These are phyloP conservation scores for Heterobasidion parviporum DNA, from an alignment of 1,284 basidiomycete species.

Conservation along the genomic window DNA sequence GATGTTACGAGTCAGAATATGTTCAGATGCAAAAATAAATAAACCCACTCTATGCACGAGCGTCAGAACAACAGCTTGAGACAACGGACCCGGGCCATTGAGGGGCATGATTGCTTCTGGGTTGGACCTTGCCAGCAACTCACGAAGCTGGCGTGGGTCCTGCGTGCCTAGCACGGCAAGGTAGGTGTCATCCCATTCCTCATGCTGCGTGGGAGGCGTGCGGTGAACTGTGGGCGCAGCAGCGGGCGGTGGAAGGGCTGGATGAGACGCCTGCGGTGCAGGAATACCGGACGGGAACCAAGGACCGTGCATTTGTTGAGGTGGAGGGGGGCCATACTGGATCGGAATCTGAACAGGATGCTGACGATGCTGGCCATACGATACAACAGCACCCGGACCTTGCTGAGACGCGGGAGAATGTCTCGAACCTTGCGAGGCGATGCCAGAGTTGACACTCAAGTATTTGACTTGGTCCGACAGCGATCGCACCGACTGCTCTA, in stretches of 20 bases:
- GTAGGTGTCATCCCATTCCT: conserved; percentile 80
- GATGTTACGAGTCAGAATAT: neutral
- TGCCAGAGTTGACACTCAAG: conserved; percentile 46
- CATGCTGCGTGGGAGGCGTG: conserved; percentile 47
- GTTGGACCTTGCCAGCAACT: conserved; percentile 62
- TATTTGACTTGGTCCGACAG: conserved; percentile 76
- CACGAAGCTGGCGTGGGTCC: conserved; percentile 63
- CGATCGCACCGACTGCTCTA: conserved; percentile 64
- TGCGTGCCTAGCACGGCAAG: conserved; percentile 64
- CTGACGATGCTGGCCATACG: conserved; percentile 11
- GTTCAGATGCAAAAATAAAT: conserved; percentile 1
- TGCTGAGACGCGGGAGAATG: conserved; percentile 30
- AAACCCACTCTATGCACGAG: conserved; percentile 66
- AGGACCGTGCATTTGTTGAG: conserved; percentile 34
- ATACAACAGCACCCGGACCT: conserved; percentile 3
- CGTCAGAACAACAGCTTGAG: conserved; percentile 74
- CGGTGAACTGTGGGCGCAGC: conserved; percentile 50
- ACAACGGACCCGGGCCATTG: conserved; percentile 57
- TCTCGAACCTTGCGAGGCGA: conserved; percentile 17
- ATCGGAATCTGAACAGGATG: conserved; percentile 1
- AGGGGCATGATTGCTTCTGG: conserved; percentile 73
- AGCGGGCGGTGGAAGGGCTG: conserved; percentile 60
- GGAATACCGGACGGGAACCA: conserved; percentile 59
- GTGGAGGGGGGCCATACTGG: conserved; percentile 19
- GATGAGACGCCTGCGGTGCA: conserved; percentile 69